Base-by-base conservation (phyloP, 2,329 filamentous ascomycete genomes). In the Dothistroma septosporum region DNA sequence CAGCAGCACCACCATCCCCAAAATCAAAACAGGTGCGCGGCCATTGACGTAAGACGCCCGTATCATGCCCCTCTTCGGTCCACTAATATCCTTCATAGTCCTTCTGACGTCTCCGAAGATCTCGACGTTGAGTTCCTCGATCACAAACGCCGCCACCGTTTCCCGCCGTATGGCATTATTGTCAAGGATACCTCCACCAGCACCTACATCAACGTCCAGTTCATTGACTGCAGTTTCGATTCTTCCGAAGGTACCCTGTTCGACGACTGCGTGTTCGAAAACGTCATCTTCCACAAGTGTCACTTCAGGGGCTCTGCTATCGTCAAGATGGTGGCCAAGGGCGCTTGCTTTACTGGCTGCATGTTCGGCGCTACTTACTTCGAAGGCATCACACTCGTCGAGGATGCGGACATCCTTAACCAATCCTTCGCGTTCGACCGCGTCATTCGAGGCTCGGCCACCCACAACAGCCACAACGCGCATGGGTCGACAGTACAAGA, bases 271-370 rank as follows among this genome's bases (percentile, higher is more conserved):
- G 49, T 46, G 1, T 19, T 53, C 2, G 35, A 47, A 1, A 33
- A 28, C 5, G 57, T 58, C n/a, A 24, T 52, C 33, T 58, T 58
- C 49, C 22, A 53, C n/a, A 32, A 33, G 19, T 53, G 57, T 24
- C 21, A 32, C 16, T 58, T 58, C 37, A 19, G 16, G 22, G 35
- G 37, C 53, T n/a, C 37, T 35, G 2, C 4, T 4, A 28, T 37
- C 53, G 10, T 47, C 35, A 28, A 28, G 19, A n/a, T 55, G 37
- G 12, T 46, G 47, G 37, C 53, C 28, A 47, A 55, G 21, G 47
- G 47, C 47, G 28, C 21, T 28, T 21, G 21, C 16, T 55, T 46
- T 19, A 12, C 10, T 12, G 41, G 41, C 19, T 28, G 33, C 14
- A 11, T n/a, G 12, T 55, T 55, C 28, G 22, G 41, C 11, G 19